A percentile compares a stretch with the other conserved stretches of the same genome.
Conservation (phyloP, 495 filamentous ascomycete genomes). For the Tuber brumale region DNA sequence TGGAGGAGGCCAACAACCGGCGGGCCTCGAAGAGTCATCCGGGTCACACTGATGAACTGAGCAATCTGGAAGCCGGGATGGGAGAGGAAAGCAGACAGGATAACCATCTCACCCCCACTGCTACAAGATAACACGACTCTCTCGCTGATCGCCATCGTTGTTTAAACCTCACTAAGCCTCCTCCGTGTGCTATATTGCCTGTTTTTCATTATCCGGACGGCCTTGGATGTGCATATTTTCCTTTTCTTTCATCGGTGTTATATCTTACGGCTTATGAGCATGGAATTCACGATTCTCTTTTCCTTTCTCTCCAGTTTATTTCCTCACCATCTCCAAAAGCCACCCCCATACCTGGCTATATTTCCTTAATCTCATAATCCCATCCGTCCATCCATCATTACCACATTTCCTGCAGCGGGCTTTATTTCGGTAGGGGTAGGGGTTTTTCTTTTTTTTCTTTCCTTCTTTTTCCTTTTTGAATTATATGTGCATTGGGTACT, state of each 20-base stretch:
- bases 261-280: constrained; percentile 33
- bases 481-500: constrained; percentile 27
- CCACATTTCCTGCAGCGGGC: constrained; percentile 6
- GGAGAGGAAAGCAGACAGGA: constrained; percentile 21
- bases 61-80: constrained; percentile 29
- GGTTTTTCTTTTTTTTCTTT: constrained; percentile 17
- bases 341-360: not conserved
- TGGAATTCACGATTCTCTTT: constrained; percentile 12
- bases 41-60: constrained; percentile 18
- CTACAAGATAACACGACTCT: not conserved
- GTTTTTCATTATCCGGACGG: constrained; percentile 16
- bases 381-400: not conserved
- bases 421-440: constrained; percentile 10
- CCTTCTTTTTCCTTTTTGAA: constrained; percentile 23
- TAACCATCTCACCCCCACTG: constrained; percentile 9
- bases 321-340: constrained; percentile 1
- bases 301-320: constrained; percentile 27
- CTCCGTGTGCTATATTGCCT: constrained; percentile 12
- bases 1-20: constrained; percentile 41
- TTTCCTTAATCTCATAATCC: constrained; percentile 3
- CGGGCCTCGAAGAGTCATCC: constrained; percentile 33
- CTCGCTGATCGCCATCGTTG: not conserved
- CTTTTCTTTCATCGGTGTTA: constrained; percentile 3
- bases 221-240: constrained; percentile 22
- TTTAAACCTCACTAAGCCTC: constrained; percentile 11